A percentile compares a stretch with the other conserved stretches of the same genome.
These are phyloP conservation scores for Protomyces inundatus DNA, from an alignment of 1,139 yeast genomes.

Conservation along the genomic window DNA sequence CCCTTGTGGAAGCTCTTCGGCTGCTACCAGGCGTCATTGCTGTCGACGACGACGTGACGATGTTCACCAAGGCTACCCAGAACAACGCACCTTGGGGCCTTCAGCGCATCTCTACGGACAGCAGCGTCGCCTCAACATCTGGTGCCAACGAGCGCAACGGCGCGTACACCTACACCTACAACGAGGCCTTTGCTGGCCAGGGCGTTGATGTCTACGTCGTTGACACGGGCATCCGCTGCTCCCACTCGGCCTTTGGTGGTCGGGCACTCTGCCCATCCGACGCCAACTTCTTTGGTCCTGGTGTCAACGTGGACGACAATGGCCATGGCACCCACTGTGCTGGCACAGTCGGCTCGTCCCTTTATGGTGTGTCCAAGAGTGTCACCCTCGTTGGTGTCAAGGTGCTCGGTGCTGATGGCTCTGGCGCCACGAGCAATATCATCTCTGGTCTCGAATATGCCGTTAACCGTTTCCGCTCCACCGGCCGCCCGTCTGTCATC, in stretches of 20 bases:
- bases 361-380: constrained; percentile 60
- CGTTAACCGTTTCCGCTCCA: constrained; percentile 36
- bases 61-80: constrained; percentile 43
- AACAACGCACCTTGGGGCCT: constrained; percentile 94
- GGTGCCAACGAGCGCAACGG: constrained; percentile 48
- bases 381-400: constrained; percentile 56
- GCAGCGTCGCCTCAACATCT: neutral
- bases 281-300: constrained; percentile 76
- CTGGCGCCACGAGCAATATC: constrained; percentile 48
- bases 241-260: constrained; percentile 79
- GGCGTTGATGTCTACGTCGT: constrained; percentile 83
- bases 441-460: constrained; percentile 47
- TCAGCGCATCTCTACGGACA: constrained; percentile 76
- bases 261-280: constrained; percentile 89
- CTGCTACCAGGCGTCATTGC: constrained; percentile 48
- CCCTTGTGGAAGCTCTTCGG: neutral
- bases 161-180: constrained; percentile 77
- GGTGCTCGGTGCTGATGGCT: constrained; percentile 49
- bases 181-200: constrained; percentile 68
- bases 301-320: constrained; percentile 77
- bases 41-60: constrained; percentile 54
- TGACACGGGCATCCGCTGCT: constrained; percentile 83
- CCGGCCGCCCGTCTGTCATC: constrained; percentile 43
- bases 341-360: constrained; percentile 56
- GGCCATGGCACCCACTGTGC: constrained; percentile 73